phyloP scores from a whole-genome alignment of 2,329 filamentous ascomycete genomes.

The Penicillium palitans region DNA sequence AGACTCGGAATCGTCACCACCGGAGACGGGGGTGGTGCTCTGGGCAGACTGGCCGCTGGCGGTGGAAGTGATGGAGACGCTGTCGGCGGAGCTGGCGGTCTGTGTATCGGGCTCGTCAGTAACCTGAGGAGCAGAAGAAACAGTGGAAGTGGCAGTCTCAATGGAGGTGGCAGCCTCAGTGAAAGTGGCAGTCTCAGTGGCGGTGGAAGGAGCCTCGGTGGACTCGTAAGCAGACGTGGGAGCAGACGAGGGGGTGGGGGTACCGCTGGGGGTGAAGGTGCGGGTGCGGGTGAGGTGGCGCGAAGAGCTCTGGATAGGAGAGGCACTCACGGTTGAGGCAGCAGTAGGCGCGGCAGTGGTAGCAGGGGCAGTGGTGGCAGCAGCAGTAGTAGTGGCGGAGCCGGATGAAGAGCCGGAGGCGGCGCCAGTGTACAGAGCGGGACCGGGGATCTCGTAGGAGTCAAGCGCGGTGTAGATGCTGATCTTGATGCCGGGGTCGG shows the following conservation, averaged over 20 bases:
- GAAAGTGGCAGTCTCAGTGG: too few species aligned
- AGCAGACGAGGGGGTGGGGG: constrained; percentile 1
- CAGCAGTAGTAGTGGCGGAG: background rate
- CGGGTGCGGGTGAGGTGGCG: constrained; percentile 9
- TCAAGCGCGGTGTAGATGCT: constrained; percentile 57
- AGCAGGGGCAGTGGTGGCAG: constrained; percentile 3
- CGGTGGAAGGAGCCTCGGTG: too few species aligned
- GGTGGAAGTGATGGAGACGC: constrained; percentile 26
- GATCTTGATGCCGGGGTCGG: constrained; percentile 60
- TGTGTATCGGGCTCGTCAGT: constrained; percentile 25
- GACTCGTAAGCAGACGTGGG: background rate
- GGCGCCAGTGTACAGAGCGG: constrained; percentile 37
- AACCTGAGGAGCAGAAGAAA: constrained; percentile 24
- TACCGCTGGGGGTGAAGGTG: constrained; percentile 12
- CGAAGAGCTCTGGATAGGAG: constrained; percentile 17
- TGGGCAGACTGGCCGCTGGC: constrained; percentile 22
- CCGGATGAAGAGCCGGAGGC: constrained; percentile 23
- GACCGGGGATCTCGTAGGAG: constrained; percentile 55
- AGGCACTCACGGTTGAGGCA: constrained; percentile 20
- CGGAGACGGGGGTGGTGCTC: constrained; percentile 24
- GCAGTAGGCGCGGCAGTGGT: constrained; percentile 14
- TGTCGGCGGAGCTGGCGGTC: constrained; percentile 24
- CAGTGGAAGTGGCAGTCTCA: constrained; percentile 14
- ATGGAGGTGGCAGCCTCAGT: constrained; percentile 10
- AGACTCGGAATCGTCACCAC: constrained; percentile 3